A percentile compares a stretch with the other conserved stretches of the same genome.
These are phyloP conservation scores for Colletotrichum magnum DNA, from an alignment of 2,329 filamentous ascomycete genomes.

Conservation along the genomic window DNA sequence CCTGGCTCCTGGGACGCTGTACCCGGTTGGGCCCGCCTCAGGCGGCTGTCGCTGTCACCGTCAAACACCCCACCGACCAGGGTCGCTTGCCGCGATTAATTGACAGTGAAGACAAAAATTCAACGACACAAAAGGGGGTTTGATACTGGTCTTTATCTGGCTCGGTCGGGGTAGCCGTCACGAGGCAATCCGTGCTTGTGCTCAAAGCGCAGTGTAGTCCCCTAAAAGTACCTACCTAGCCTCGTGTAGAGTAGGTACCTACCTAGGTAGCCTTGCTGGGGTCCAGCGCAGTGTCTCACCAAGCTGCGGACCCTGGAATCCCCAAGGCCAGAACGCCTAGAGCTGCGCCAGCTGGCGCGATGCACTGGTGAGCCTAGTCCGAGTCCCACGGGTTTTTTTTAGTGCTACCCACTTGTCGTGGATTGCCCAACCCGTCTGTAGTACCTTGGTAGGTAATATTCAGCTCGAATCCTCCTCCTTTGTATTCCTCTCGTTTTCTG, in stretches of 20 bases:
- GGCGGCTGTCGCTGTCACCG: constrained; percentile 10
- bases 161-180: not conserved
- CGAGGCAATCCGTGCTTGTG: too few relatives aligned
- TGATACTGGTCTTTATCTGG: not conserved
- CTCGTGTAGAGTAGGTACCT: too few relatives aligned
- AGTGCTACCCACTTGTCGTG: constrained; percentile 34
- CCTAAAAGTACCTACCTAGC: too few relatives aligned
- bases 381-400: constrained; percentile 21
- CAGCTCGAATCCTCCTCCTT: constrained; percentile 11
- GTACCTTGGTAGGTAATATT: not conserved
- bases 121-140: not conserved
- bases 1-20: constrained; percentile 2
- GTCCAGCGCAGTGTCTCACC: constrained; percentile 12
- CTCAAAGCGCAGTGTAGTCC: too few relatives aligned
- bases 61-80: not conserved
- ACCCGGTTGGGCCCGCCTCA: constrained; percentile 17
- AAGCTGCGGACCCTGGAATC: constrained; percentile 14
- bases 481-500: not conserved
- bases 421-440: constrained; percentile 14
- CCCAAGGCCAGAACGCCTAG: not conserved
- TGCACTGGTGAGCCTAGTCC: not conserved
- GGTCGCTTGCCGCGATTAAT: not conserved
- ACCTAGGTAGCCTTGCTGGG: not conserved
- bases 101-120: not conserved
- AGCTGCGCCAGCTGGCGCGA: constrained; percentile 8